phyloP scores from a whole-genome alignment of 495 filamentous ascomycete species.

The Penicillium argentinense region DNA sequence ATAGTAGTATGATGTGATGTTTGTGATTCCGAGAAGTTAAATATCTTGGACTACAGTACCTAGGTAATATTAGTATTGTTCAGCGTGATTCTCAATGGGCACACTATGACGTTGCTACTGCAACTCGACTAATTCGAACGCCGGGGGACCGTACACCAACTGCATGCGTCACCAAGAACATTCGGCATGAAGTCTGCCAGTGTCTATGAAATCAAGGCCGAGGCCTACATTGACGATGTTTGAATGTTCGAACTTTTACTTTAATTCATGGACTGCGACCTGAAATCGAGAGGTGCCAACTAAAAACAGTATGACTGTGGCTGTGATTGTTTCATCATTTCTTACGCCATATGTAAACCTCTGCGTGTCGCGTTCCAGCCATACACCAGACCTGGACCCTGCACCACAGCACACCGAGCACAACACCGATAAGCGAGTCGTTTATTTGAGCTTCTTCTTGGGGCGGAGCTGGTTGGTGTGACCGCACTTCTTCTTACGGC shows the following conservation, averaged over 20 bases:
- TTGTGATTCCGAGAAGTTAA: no score
- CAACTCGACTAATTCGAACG: no score
- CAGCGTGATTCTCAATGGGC: no score
- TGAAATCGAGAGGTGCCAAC: conserved; percentile 40
- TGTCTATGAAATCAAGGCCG: no score
- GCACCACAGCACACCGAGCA: conserved; percentile 46
- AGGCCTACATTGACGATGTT: no score
- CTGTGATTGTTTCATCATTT: conserved; percentile 48
- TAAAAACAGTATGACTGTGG: conserved; percentile 45
- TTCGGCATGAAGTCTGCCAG: no score
- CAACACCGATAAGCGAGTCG: conserved; percentile 43
- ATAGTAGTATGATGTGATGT: no score
- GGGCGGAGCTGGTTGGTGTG: conserved; percentile 99
- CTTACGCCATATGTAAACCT: conserved; percentile 48
- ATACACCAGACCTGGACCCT: conserved; percentile 33
- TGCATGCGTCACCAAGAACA: no score
- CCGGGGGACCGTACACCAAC: no score
- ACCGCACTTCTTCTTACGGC: conserved; percentile 99
- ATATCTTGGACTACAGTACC: no score
- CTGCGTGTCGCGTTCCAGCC: conserved; percentile 43
- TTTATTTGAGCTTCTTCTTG: conserved; percentile 99
- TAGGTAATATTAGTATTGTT: no score
- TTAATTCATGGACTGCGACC: conserved; percentile 44
- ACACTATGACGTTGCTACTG: no score
- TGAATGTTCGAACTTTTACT: conserved; percentile 41